Evolutionary conservation across 805 yeast species (phyloP).

Genomic region (Sugiyamaella valdiviana): DNA sequence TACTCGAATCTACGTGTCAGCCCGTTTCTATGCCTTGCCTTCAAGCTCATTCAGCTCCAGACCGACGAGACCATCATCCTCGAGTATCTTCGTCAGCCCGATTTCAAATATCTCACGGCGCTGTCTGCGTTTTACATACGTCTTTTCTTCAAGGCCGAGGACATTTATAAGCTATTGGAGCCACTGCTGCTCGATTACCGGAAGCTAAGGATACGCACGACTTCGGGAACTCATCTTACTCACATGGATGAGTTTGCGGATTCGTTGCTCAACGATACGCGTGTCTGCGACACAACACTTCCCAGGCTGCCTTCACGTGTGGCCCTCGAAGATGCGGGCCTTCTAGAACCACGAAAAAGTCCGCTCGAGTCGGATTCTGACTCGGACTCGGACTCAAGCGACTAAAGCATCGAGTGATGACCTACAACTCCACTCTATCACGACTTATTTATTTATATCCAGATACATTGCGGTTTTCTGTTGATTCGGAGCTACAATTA

Average conservation of each 20-base stretch:
- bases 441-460: background rate
- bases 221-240: constrained; percentile 36
- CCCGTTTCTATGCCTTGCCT: constrained; percentile 67
- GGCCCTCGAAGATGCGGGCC: constrained; percentile 33
- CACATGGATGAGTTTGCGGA: constrained; percentile 76
- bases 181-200: constrained; percentile 59
- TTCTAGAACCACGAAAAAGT: constrained; percentile 30
- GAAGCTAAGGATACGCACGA: constrained; percentile 50
- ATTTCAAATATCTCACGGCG: constrained; percentile 73
- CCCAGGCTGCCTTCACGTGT: constrained; percentile 49
- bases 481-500: background rate
- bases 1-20: constrained; percentile 54
- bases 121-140: constrained; percentile 57
- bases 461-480: background rate
- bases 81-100: constrained; percentile 51
- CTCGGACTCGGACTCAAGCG: constrained; percentile 1
- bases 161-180: constrained; percentile 48
- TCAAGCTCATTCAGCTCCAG: constrained; percentile 69
- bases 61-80: constrained; percentile 56
- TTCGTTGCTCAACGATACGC: constrained; percentile 44
- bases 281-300: constrained; percentile 67
- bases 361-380: constrained; percentile 36
- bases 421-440: background rate
- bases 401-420: constrained; percentile 35
- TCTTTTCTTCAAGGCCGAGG: constrained; percentile 39